Conservation (phyloP, 1,284 basidiomycete genomes). For the Leccinum ponderosum region DNA sequence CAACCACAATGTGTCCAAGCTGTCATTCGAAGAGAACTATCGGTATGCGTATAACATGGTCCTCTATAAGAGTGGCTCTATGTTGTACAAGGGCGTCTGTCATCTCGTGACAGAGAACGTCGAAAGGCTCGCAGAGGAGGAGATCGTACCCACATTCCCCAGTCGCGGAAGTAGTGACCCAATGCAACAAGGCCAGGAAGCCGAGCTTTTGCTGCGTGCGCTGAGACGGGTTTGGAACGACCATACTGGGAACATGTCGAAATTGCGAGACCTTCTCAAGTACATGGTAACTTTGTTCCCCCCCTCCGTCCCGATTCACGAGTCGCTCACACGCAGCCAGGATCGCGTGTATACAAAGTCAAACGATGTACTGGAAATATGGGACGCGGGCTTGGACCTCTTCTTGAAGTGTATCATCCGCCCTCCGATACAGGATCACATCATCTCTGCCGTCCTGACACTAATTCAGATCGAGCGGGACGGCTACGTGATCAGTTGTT, state of each 20-base stretch:
- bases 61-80: constrained; percentile 82
- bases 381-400: constrained; percentile 81
- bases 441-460: constrained; percentile 80
- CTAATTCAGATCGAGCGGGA: constrained; percentile 93
- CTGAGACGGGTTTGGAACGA: constrained; percentile 92
- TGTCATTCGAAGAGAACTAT: constrained; percentile 98
- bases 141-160: constrained; percentile 86
- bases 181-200: constrained; percentile 70
- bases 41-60: constrained; percentile 95
- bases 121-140: constrained; percentile 72
- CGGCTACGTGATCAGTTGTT: constrained; percentile 89
- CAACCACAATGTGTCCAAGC: constrained; percentile 88
- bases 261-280: constrained; percentile 88
- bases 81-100: constrained; percentile 87
- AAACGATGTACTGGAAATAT: constrained; percentile 75
- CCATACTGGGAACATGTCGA: constrained; percentile 88
- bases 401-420: constrained; percentile 87
- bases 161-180: constrained; percentile 50
- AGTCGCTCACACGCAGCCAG: constrained; percentile 44
- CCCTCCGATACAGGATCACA: constrained; percentile 80
- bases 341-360: constrained; percentile 84
- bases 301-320: background rate
- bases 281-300: constrained; percentile 78
- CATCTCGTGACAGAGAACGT: constrained; percentile 84
- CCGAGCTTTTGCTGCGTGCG: constrained; percentile 84